Conservation (phyloP, 257 asterid species). For the Leonotis leonurus region DNA sequence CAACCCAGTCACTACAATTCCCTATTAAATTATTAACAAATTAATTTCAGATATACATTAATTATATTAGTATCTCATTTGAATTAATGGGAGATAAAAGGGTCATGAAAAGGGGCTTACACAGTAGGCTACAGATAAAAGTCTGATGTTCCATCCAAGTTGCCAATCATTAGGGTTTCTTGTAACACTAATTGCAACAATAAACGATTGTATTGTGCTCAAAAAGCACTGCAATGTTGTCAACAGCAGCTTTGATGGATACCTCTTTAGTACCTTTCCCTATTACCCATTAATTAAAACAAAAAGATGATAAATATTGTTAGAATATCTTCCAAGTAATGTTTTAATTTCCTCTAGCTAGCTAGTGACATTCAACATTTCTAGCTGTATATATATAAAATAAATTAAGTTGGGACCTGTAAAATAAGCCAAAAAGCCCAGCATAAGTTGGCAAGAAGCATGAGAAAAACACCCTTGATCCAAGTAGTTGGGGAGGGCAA, state of each 20-base stretch:
- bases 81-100: not conserved
- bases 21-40: slow-evolving; percentile 24
- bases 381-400: too few species aligned
- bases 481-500: slow-evolving; percentile 43
- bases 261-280: slow-evolving; percentile 44
- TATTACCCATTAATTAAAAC: not conserved
- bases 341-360: too few species aligned
- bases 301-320: too few species aligned
- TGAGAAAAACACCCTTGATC: slow-evolving; percentile 70
- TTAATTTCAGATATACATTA: too few species aligned
- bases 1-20: slow-evolving; percentile 62
- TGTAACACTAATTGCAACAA: slow-evolving; percentile 46
- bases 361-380: too few species aligned
- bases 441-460: slow-evolving; percentile 47
- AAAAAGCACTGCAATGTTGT: slow-evolving; percentile 60
- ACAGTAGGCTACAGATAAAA: slow-evolving; percentile 58
- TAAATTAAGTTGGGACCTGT: too few species aligned
- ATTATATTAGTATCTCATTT: slow-evolving; percentile 3
- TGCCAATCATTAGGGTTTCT: slow-evolving; percentile 63
- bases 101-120: slow-evolving; percentile 28
- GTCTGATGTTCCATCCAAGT: slow-evolving; percentile 65
- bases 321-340: too few species aligned
- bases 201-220: slow-evolving; percentile 58
- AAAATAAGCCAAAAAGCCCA: slow-evolving; percentile 74
- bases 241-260: slow-evolving; percentile 58